A percentile compares a stretch with the other conserved stretches of the same genome.
Evolutionary conservation across 2,329 filamentous ascomycete genomes (phyloP).

Genomic region (Metarhizium sp.): DNA sequence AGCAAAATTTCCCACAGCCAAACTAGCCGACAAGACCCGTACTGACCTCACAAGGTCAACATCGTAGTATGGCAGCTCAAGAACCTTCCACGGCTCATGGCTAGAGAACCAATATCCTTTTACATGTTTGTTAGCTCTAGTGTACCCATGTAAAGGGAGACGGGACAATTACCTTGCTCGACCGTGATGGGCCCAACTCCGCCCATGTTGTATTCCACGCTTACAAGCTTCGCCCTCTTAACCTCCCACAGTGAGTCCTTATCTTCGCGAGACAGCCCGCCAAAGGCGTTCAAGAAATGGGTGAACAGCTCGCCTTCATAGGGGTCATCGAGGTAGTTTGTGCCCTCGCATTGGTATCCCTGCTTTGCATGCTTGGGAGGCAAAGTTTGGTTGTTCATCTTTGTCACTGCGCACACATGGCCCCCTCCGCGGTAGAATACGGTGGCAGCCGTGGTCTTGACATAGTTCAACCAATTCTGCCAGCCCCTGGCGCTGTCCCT

Average conservation of each 20-base stretch:
- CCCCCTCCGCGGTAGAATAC: constrained; percentile 29
- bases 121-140: neutral
- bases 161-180: constrained; percentile 20
- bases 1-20: neutral
- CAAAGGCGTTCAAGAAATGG: constrained; percentile 30
- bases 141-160: neutral
- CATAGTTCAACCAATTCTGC: constrained; percentile 31
- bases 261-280: constrained; percentile 19
- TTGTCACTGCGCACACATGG: constrained; percentile 28
- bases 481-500: constrained; percentile 23
- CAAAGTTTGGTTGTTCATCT: constrained; percentile 24
- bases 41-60: constrained; percentile 26
- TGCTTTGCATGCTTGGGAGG: constrained; percentile 17
- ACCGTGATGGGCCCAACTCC: constrained; percentile 30
- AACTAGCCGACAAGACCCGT: too few species aligned
- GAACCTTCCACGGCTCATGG: constrained; percentile 31
- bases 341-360: constrained; percentile 26
- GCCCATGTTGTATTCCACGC: constrained; percentile 25
- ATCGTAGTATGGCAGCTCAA: constrained; percentile 33
- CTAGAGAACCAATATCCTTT: constrained; percentile 30
- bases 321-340: constrained; percentile 26
- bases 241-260: constrained; percentile 26
- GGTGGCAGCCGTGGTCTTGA: constrained; percentile 24
- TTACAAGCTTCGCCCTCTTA: constrained; percentile 28
- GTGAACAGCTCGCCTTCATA: constrained; percentile 34